Evolutionary conservation across 2,329 filamentous ascomycete genomes (phyloP).

Genomic region (Macroventuria anomochaeta): DNA sequence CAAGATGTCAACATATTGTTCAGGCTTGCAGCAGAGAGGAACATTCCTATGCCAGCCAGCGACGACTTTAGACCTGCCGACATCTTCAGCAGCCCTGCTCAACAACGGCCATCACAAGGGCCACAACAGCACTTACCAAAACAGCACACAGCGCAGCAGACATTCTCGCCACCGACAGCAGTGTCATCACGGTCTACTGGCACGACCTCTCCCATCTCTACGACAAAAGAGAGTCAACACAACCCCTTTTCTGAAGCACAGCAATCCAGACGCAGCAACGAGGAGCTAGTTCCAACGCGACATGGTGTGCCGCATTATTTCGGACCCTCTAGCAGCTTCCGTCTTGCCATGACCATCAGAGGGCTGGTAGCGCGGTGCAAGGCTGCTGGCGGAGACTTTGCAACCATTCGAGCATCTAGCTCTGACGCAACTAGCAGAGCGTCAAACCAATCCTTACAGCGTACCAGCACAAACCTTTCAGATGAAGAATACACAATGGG

Average conservation of each 20-base stretch:
- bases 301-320: slow-evolving; percentile 36
- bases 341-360: slow-evolving; percentile 32
- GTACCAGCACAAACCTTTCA: slow-evolving; percentile 24
- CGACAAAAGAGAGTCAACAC: slow-evolving; percentile 18
- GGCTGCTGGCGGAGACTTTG: slow-evolving; percentile 19
- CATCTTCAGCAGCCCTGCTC: slow-evolving; percentile 27
- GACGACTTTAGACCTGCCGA: slow-evolving; percentile 37
- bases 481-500: slow-evolving; percentile 29
- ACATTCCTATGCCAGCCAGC: slow-evolving; percentile 47
- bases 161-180: slow-evolving; percentile 12
- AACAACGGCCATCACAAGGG: slow-evolving; percentile 7
- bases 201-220: slow-evolving; percentile 15
- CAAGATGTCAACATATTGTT: slow-evolving; percentile 50
- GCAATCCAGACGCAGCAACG: slow-evolving; percentile 15
- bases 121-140: slow-evolving; percentile 14
- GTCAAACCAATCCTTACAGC: slow-evolving; percentile 12
- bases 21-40: slow-evolving; percentile 49
- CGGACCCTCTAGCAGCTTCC: slow-evolving; percentile 37
- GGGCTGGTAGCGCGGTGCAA: slow-evolving; percentile 31
- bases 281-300: slow-evolving; percentile 28
- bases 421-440: slow-evolving; percentile 16
- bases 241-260: slow-evolving; percentile 26
- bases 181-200: slow-evolving; percentile 15
- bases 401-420: slow-evolving; percentile 6
- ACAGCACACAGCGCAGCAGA: slow-evolving; percentile 1